Evolutionary conservation across 257 asterid genomes (phyloP), one percentile per base, ranked within the genome.

Genomic region (Solanum chaucha): DNA sequence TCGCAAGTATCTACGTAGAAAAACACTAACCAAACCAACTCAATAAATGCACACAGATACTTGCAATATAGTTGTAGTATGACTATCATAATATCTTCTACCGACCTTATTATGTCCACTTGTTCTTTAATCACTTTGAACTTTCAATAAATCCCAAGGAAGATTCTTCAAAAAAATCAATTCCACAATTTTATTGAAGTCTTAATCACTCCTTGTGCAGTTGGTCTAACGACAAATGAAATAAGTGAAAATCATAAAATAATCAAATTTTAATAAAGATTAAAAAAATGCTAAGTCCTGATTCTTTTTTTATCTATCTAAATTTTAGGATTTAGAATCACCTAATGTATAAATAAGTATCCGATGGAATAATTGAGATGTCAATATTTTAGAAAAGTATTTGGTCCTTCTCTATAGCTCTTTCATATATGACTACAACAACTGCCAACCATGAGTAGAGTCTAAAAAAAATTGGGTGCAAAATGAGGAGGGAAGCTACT

Each of bases 41-140:
- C 68, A 22, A 3, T 20, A 22, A 8, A 20, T 0, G 2, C 67
- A 19, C 5, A 11, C 26, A 1, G 67, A 59, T 59, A 41, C 14
- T 77, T 77, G 64, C 84, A 77, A 77, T 77, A 41, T 24, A 24
- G 22, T 40, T 14, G 61, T 40, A 38, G 59, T 75, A 40, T 75
- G 61, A 51, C n/a, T 2, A 11, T 11, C 28, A 65, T 24, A 12
- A 1, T 13, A 30, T 38, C 59, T 75, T 38, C 51, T 6, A 77
- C 61, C n/a, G 48, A 77, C n/a, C 61, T 40, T 40, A 77, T 68
- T 32, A n/a, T 9, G 48, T 72, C 32, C 34, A 22, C 12, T 74
- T 58, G 14, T 59, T 86, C 65, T 28, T 15, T 35, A 40, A 46
- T 24, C 46, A 32, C 64, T 88, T 77, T 88, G 86, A 85, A 65